Conservation (phyloP, 176 grass and related monocot species). For the Oryza meyeriana region DNA sequence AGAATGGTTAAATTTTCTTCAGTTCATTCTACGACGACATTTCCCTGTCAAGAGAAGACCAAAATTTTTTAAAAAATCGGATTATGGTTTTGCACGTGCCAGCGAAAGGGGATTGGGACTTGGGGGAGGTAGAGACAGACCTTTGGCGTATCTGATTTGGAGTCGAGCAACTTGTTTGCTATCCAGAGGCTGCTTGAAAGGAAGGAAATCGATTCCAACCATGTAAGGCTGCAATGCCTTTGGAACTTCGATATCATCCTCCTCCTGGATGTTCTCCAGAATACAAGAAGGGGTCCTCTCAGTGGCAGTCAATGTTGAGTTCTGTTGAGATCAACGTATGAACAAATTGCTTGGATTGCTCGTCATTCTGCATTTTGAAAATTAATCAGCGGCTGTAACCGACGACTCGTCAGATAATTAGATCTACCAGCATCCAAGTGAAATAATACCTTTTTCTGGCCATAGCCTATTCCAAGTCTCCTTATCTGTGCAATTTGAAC, state of each 20-base stretch:
- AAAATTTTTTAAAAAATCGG: too few relatives aligned
- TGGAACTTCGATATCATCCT: conserved; percentile 69
- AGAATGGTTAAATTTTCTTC: too few relatives aligned
- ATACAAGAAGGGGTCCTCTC: conserved; percentile 85
- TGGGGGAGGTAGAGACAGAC: too few relatives aligned
- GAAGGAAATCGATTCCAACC: conserved; percentile 62
- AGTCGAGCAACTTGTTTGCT: conserved; percentile 40
- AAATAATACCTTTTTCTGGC: conserved; percentile 66
- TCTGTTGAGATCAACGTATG: conserved; percentile 94
- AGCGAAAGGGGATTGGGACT: too few relatives aligned
- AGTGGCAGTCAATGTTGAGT: conserved; percentile 86
- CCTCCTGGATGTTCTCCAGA: conserved; percentile 73
- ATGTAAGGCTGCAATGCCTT: conserved; percentile 68
- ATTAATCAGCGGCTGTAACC: too few relatives aligned
- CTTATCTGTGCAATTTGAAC: conserved; percentile 96
- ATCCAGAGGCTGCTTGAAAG: conserved; percentile 59
- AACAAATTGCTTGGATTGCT: conserved; percentile 81
- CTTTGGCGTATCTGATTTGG: too few relatives aligned
- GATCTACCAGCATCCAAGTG: too few relatives aligned
- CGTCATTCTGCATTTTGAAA: conserved; percentile 66
- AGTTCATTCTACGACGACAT: too few relatives aligned
- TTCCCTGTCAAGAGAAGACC: too few relatives aligned
- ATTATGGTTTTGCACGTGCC: too few relatives aligned
- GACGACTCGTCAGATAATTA: too few relatives aligned
- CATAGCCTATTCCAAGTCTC: conserved; percentile 74